Percentiles rank a stretch among this genome's conserved stretches.
Conservation (phyloP, 352 stramenopile species). For the Phytopythium vexans region DNA sequence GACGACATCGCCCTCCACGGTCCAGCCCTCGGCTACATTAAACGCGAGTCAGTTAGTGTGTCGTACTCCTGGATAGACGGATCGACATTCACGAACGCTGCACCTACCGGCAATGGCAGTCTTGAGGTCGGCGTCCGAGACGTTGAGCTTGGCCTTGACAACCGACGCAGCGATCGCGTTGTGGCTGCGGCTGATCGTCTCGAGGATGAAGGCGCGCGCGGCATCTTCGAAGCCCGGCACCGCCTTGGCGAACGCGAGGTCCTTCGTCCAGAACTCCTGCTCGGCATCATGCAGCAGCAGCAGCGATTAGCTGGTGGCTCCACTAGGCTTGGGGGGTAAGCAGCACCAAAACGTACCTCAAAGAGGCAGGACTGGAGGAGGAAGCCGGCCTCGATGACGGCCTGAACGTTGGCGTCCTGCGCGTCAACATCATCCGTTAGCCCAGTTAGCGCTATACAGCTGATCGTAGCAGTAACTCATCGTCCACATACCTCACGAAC, state of each 20-base stretch:
- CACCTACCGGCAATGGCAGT: slow-evolving; percentile 47
- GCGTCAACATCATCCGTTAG: slow-evolving; percentile 7
- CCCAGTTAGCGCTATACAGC: background rate
- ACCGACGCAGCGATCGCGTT: slow-evolving; percentile 53
- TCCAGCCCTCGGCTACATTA: slow-evolving; percentile 68
- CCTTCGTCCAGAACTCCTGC: slow-evolving; percentile 72
- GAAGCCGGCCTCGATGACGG: slow-evolving; percentile 53
- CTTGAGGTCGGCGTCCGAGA: slow-evolving; percentile 64
- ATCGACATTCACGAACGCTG: slow-evolving; percentile 6
- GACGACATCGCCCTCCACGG: slow-evolving; percentile 44
- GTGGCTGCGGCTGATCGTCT: slow-evolving; percentile 70
- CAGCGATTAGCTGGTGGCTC: too few species aligned
- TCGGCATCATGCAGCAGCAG: too few species aligned
- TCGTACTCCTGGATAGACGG: too few species aligned
- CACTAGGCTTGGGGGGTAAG: too few species aligned
- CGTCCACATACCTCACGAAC: slow-evolving; percentile 55
- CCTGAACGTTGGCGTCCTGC: slow-evolving; percentile 56
- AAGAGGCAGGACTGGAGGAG: slow-evolving; percentile 80
- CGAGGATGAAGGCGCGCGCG: slow-evolving; percentile 75
- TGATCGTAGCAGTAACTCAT: background rate
- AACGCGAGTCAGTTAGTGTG: slow-evolving; percentile 11
- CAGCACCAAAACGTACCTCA: slow-evolving; percentile 20
- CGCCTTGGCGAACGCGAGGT: slow-evolving; percentile 55
- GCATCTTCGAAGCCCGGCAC: slow-evolving; percentile 68
- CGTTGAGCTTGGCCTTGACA: slow-evolving; percentile 63